These are phyloP conservation scores for Cercospora sp. DNA, from an alignment of 2,329 filamentous ascomycete species.

Conservation along the genomic window DNA sequence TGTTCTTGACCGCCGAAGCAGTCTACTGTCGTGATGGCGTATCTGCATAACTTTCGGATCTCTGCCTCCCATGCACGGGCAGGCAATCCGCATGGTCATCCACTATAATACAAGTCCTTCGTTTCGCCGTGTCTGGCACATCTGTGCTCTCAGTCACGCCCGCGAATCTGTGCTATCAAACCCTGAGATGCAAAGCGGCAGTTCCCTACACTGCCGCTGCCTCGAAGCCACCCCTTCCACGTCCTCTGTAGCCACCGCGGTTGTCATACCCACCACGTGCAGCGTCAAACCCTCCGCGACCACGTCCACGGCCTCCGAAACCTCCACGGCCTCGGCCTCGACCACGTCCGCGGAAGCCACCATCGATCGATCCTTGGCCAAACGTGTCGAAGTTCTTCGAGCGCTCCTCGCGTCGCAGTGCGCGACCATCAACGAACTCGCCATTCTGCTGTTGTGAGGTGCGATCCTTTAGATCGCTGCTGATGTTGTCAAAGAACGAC, in stretches of 20 bases:
- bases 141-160: background rate
- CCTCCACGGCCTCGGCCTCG: slow-evolving; percentile 73
- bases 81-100: slow-evolving; percentile 4
- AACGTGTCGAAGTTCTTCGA: slow-evolving; percentile 98
- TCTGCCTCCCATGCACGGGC: background rate
- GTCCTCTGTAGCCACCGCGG: slow-evolving; percentile 20
- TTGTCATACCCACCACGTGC: slow-evolving; percentile 23
- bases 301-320: slow-evolving; percentile 47
- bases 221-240: slow-evolving; percentile 26
- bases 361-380: slow-evolving; percentile 91
- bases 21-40: slow-evolving; percentile 1
- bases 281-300: slow-evolving; percentile 33
- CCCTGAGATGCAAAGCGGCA: background rate
- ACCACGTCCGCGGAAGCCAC: slow-evolving; percentile 68
- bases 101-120: slow-evolving; percentile 16
- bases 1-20: background rate
- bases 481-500: slow-evolving; percentile 98
- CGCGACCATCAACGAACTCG: slow-evolving; percentile 65
- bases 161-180: slow-evolving; percentile 5
- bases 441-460: slow-evolving; percentile 60
- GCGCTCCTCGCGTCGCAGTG: slow-evolving; percentile 90
- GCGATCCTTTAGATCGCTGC: slow-evolving; percentile 86
- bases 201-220: slow-evolving; percentile 20
- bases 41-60: background rate
- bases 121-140: background rate